Percentiles rank a stretch among this genome's conserved stretches.
Evolutionary conservation across 306 rosid species (phyloP).

Genomic region (Fagus crenata): DNA sequence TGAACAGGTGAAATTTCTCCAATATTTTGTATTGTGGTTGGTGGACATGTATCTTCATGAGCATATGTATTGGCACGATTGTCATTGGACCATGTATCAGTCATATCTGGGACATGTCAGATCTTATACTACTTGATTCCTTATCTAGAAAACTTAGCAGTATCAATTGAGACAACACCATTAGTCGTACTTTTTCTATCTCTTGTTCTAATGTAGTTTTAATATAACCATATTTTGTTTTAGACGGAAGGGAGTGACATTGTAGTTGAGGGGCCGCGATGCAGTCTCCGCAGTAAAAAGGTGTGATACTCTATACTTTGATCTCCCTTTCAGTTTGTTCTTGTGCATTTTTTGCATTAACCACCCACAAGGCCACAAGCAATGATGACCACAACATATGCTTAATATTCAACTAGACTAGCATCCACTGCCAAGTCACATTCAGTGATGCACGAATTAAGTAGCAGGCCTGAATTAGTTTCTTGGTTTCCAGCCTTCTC

Average conservation of each 20-base stretch:
- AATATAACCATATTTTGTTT: constrained; percentile 24
- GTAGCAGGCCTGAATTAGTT: not conserved
- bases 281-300: constrained; percentile 91
- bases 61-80: too few relatives aligned
- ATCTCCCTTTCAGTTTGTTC: constrained; percentile 14
- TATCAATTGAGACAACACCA: too few relatives aligned
- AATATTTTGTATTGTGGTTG: too few relatives aligned
- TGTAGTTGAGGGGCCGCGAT: constrained; percentile 94
- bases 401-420: not conserved
- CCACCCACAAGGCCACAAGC: not conserved
- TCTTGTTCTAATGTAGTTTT: constrained; percentile 14
- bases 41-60: too few relatives aligned
- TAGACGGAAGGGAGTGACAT: constrained; percentile 89
- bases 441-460: not conserved
- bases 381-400: not conserved
- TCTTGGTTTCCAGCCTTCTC: not conserved
- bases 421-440: not conserved
- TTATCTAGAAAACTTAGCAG: too few relatives aligned
- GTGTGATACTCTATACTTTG: constrained; percentile 37
- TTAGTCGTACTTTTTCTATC: constrained; percentile 4
- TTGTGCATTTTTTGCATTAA: not conserved
- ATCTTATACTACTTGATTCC: too few relatives aligned
- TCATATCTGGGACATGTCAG: too few relatives aligned
- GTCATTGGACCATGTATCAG: too few relatives aligned
- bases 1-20: too few relatives aligned